phyloP scores from a whole-genome alignment of 257 asterid genomes.

The Rubia yunnanensis region DNA sequence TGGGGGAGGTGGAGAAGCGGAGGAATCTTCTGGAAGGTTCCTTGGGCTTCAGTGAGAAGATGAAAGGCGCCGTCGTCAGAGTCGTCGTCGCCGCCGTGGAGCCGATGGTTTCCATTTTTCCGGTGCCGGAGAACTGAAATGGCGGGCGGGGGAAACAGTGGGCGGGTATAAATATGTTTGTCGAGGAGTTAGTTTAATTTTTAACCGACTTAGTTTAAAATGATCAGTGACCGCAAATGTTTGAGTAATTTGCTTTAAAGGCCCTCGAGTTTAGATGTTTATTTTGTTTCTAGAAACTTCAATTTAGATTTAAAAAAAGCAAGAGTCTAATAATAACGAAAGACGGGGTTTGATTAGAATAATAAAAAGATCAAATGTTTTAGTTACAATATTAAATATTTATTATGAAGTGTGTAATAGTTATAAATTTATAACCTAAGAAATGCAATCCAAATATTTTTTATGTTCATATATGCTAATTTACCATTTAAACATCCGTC shows the following conservation, averaged over 20 bases:
- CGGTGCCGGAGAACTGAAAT: neutral
- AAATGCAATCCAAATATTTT: too few relatives aligned
- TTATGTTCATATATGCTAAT: too few relatives aligned
- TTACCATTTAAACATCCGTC: too few relatives aligned
- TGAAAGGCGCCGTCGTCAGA: conserved; percentile 38
- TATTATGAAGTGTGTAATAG: too few relatives aligned
- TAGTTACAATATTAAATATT: too few relatives aligned
- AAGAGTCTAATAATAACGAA: too few relatives aligned
- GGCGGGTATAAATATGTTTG: neutral
- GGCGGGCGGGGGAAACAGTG: neutral
- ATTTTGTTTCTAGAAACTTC: neutral
- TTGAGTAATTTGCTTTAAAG: neutral
- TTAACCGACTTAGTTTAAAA: conserved; percentile 9
- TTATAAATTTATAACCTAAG: too few relatives aligned
- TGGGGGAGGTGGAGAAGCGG: conserved; percentile 54
- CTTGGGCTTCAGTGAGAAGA: conserved; percentile 37
- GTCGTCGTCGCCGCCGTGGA: conserved; percentile 28
- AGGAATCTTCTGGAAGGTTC: conserved; percentile 35
- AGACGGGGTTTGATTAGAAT: too few relatives aligned
- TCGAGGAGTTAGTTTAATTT: neutral
- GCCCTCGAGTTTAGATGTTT: neutral
- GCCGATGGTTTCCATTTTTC: conserved; percentile 54
- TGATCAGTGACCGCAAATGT: neutral
- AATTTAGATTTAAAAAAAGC: neutral
- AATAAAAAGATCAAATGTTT: too few relatives aligned